These are phyloP conservation scores for Eucalyptus pumila DNA, from an alignment of 345 rosid species.

Conservation along the genomic window DNA sequence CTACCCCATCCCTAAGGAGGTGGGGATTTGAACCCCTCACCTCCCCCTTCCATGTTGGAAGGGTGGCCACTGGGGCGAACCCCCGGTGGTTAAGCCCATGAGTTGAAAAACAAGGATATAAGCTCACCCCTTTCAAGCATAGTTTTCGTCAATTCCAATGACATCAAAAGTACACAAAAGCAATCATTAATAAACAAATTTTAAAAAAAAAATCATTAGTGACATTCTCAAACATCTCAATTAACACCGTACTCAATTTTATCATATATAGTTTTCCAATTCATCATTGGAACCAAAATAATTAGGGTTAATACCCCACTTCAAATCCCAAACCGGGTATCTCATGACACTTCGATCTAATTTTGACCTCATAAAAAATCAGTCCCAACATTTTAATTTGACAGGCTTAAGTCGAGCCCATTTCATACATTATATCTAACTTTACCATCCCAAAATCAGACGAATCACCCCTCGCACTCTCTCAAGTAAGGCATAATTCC, in stretches of 20 bases:
- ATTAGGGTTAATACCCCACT: not conserved
- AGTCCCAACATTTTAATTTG: not conserved
- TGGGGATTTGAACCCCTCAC: no score
- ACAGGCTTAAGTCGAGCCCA: not conserved
- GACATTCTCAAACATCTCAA: not conserved
- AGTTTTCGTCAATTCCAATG: not conserved
- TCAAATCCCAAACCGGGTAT: not conserved
- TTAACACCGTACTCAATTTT: not conserved
- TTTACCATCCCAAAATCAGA: not conserved
- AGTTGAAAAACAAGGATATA: not conserved
- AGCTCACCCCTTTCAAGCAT: not conserved
- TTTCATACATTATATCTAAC: not conserved
- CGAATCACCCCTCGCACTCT: not conserved
- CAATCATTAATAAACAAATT: not conserved
- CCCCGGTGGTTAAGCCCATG: not conserved
- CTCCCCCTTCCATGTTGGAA: no score
- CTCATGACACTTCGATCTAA: not conserved
- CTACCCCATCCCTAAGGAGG: no score
- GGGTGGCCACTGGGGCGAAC: no score
- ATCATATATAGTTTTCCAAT: not conserved
- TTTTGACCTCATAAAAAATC: not conserved
- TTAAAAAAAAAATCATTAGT: rapidly evolving
- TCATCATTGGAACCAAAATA: not conserved
- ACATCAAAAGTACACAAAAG: not conserved
- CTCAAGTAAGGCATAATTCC: not conserved